A percentile compares a stretch with the other conserved stretches of the same genome.
These are phyloP conservation scores for Ceratobasidium sp. DNA, from an alignment of 1,284 basidiomycete species.

Conservation along the genomic window DNA sequence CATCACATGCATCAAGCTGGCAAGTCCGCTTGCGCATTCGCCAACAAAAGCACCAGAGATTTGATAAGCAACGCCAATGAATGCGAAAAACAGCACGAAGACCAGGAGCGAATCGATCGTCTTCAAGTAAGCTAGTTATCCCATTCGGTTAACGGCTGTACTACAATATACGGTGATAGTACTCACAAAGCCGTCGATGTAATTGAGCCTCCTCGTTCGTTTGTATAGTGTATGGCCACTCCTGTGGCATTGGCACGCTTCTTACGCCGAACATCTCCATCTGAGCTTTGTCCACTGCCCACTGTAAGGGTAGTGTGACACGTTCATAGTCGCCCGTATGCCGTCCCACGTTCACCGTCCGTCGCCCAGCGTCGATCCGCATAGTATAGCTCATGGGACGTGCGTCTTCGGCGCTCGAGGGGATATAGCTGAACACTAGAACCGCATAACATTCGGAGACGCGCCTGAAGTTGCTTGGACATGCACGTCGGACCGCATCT, in stretches of 20 bases:
- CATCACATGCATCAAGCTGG: slow-evolving; percentile 80
- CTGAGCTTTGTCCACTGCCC: slow-evolving; percentile 81
- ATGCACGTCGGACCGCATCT: slow-evolving; percentile 67
- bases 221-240: slow-evolving; percentile 79
- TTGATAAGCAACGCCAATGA: slow-evolving; percentile 77
- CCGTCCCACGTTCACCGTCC: slow-evolving; percentile 72
- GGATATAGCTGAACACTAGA: slow-evolving; percentile 73
- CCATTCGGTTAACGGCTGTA: slow-evolving; percentile 39
- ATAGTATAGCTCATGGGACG: slow-evolving; percentile 77
- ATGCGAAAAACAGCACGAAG: slow-evolving; percentile 66
- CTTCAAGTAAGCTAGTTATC: slow-evolving; percentile 4
- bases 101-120: slow-evolving; percentile 54
- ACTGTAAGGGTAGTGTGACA: slow-evolving; percentile 79
- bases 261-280: slow-evolving; percentile 73
- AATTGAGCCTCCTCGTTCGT: slow-evolving; percentile 70
- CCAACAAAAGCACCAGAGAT: slow-evolving; percentile 74
- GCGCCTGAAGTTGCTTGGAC: slow-evolving; percentile 80
- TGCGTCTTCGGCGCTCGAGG: slow-evolving; percentile 57
- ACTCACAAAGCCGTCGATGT: slow-evolving; percentile 44
- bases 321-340: slow-evolving; percentile 78
- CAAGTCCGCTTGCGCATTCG: slow-evolving; percentile 72
- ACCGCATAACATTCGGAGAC: slow-evolving; percentile 79
- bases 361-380: slow-evolving; percentile 73
- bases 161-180: slow-evolving; percentile 42
- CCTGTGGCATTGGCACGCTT: slow-evolving; percentile 64